A percentile compares a stretch with the other conserved stretches of the same genome.
Evolutionary conservation across 2,329 filamentous ascomycete species (phyloP).

Genomic region (Colletotrichum endophyticum): DNA sequence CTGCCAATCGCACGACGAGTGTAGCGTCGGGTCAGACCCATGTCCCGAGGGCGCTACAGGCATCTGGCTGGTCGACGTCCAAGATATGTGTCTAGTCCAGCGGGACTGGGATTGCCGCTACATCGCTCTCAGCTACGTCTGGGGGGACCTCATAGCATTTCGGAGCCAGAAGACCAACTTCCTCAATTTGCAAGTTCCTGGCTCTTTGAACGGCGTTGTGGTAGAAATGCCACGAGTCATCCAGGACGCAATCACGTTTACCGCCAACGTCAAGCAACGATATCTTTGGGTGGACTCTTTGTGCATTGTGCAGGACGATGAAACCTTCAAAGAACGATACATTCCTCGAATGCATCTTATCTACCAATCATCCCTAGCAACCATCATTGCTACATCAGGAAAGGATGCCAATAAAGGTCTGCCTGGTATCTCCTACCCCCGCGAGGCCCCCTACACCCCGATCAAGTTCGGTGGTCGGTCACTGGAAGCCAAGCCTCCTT

Average conservation of each 20-base stretch:
- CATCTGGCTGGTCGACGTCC: background rate
- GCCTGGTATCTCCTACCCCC: background rate
- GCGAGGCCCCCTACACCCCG: background rate
- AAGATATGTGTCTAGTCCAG: background rate
- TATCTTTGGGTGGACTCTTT: background rate
- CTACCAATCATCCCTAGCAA: background rate
- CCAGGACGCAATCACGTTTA: background rate
- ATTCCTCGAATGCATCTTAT: background rate
- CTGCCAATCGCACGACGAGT: background rate
- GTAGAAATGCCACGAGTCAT: background rate
- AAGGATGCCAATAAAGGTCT: background rate
- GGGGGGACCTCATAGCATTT: background rate
- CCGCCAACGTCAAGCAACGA: background rate
- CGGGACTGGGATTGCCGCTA: background rate
- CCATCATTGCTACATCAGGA: background rate
- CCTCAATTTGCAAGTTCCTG: accelerated
- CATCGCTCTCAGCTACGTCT: background rate
- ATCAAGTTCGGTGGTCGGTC: background rate
- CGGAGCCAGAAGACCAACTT: background rate
- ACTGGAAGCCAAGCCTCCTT: background rate
- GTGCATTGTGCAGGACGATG: background rate
- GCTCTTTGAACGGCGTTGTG: background rate
- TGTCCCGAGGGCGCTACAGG: background rate
- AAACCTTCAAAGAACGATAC: background rate
- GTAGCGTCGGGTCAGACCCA: background rate